Base-by-base conservation (phyloP, 306 rosid species). In the Ormosia emarginata region DNA sequence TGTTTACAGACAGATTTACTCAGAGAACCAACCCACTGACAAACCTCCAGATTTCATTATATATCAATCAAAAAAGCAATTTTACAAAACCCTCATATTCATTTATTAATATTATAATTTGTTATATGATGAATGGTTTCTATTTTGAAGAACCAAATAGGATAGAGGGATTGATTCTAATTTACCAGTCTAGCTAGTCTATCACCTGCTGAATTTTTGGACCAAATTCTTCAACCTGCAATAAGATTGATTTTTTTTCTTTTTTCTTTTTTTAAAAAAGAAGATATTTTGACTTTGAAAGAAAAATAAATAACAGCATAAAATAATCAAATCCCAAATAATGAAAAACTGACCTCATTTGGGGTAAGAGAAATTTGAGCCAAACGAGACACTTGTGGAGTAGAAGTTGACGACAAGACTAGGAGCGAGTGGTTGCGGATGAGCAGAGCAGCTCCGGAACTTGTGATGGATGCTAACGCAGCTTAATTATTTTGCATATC, bases 131-230 rank as follows among this genome's bases (percentile, higher is more conserved):
- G 8, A 43, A 57, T 32, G 68, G 18, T 62, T 62, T 24, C 24
- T 36, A 7, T 43, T 7, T 43, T 43, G 24, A 24, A 24, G 24
- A 24, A 24, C 24, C 24, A 24, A 24, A 24, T 24, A 24, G 24
- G 24, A 24, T 24, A 24, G 24, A 24, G 24, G 1, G 24, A 24
- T 24, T 24, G 24, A 24, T 24, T 24, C 24, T 24, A 24, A 24
- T 24, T 53, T 78, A 92, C 98, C 98, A 94, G 57, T 88, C 24
- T 24, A 24, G 24, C 24, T 24, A 24, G 24, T 24, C 97, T 77
- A 94, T 72, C 46, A 94, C 94, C 79, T 90, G 93, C 53, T 87
- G 86, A 83, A 92, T 89, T 72, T 91, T 94, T 5, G 98, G 98
- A 81, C 92, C 90, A 77, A 90, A 89, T 64, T 94, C 92, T 85